Conservation (phyloP, 345 rosid genomes). For the Sonneratia caseolaris region DNA sequence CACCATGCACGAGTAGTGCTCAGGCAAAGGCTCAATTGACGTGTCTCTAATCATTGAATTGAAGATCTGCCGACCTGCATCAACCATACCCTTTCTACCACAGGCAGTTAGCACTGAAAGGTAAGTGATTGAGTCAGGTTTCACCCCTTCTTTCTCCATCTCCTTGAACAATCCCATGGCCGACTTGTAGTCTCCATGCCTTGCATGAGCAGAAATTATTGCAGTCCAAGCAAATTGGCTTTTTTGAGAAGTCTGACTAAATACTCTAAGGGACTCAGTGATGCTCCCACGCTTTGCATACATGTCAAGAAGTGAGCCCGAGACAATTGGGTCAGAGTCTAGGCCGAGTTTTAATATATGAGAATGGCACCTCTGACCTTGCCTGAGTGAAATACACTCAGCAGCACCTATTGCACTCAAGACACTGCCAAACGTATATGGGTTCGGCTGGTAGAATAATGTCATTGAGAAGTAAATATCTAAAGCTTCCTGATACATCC, state of each 20-base stretch:
- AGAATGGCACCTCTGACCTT: slow-evolving; percentile 72
- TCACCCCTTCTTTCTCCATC: slow-evolving; percentile 47
- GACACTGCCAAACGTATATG: slow-evolving; percentile 77
- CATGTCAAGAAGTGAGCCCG: slow-evolving; percentile 84
- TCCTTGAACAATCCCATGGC: slow-evolving; percentile 50
- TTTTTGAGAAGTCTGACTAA: slow-evolving; percentile 36
- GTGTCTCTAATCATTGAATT: slow-evolving; percentile 46
- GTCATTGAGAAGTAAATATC: slow-evolving; percentile 25
- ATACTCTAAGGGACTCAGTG: slow-evolving; percentile 53
- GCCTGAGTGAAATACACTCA: slow-evolving; percentile 62
- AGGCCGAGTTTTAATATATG: slow-evolving; percentile 53
- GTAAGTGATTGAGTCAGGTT: slow-evolving; percentile 72
- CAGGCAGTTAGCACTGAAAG: slow-evolving; percentile 71
- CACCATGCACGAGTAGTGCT: slow-evolving; percentile 87
- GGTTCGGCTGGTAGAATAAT: slow-evolving; percentile 46
- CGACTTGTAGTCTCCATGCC: slow-evolving; percentile 75
- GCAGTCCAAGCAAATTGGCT: slow-evolving; percentile 75
- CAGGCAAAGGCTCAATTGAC: slow-evolving; percentile 49
- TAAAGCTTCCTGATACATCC: slow-evolving; percentile 46
- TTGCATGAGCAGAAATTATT: slow-evolving; percentile 72
- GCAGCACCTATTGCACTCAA: slow-evolving; percentile 72
- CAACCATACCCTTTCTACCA: slow-evolving; percentile 72
- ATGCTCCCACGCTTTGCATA: slow-evolving; percentile 89
- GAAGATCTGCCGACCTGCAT: slow-evolving; percentile 48
- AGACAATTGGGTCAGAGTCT: slow-evolving; percentile 46